Conservation (phyloP, 2,329 filamentous ascomycete species). For the Trichoderma sp. region DNA sequence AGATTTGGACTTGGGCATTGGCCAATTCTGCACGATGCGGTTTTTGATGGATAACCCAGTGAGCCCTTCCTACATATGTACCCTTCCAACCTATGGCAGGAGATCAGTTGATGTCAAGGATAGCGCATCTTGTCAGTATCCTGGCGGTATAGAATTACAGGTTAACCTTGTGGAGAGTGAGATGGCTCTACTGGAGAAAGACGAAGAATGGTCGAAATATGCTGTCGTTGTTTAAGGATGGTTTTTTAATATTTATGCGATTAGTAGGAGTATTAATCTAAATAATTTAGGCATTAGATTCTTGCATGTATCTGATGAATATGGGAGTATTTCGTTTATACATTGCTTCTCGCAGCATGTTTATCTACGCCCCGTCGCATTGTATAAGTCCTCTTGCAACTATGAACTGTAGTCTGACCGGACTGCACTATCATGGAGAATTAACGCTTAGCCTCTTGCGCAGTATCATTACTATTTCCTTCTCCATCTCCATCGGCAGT, state of each 20-base stretch:
- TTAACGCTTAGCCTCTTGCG: background rate
- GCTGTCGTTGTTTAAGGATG: background rate
- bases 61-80: background rate
- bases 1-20: background rate
- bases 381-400: too few species aligned
- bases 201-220: background rate
- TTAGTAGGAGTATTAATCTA: background rate
- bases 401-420: constrained; percentile 13
- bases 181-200: background rate
- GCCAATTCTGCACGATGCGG: background rate
- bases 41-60: background rate
- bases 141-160: background rate
- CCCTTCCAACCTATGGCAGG: background rate
- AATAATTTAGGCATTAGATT: background rate
- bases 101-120: background rate
- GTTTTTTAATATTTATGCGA: background rate
- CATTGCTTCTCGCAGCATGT: background rate
- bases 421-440: background rate
- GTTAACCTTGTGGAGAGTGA: background rate
- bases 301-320: background rate
- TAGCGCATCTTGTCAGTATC: background rate
- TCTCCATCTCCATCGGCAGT: background rate
- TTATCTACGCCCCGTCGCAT: too few species aligned
- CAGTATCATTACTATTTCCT: background rate
- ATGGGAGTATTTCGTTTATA: background rate